Percentiles rank a stretch among this genome's conserved stretches.
phyloP scores from a whole-genome alignment of 306 rosid genomes.

The Dalbergia cultrata region DNA sequence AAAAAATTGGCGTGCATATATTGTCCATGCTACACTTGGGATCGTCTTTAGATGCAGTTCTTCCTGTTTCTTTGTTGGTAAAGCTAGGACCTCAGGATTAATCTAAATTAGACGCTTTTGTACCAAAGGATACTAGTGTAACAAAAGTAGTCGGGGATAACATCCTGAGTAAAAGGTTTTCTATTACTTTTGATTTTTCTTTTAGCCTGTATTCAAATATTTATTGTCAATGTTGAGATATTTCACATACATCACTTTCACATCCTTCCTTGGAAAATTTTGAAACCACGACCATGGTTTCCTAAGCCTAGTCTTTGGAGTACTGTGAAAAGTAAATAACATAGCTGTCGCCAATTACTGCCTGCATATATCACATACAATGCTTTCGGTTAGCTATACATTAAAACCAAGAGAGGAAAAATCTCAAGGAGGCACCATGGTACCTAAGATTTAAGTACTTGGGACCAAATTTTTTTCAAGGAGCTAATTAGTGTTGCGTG shows the following conservation, averaged over 20 bases:
- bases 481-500: conserved; percentile 49
- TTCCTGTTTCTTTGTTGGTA: too few species aligned
- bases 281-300: conserved; percentile 41
- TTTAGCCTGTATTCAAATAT: conserved; percentile 19
- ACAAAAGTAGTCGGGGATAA: conserved; percentile 33
- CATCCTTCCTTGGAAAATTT: conserved; percentile 36
- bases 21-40: too few species aligned
- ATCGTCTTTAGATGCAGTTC: too few species aligned
- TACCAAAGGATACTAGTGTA: not conserved
- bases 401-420: conserved; percentile 8
- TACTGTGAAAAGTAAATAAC: conserved; percentile 24
- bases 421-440: not conserved
- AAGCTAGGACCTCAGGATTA: too few species aligned
- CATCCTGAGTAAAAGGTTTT: conserved; percentile 20
- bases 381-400: conserved; percentile 18
- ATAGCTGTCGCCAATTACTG: conserved; percentile 33
- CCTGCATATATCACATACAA: conserved; percentile 46
- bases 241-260: conserved; percentile 37
- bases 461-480: conserved; percentile 60
- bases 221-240: conserved; percentile 38
- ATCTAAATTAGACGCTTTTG: not conserved
- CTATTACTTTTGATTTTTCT: not conserved
- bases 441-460: conserved; percentile 54
- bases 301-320: conserved; percentile 41
- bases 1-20: too few species aligned